phyloP scores from a whole-genome alignment of 1,139 yeast genomes.

The Yamadazyma aaseri region DNA sequence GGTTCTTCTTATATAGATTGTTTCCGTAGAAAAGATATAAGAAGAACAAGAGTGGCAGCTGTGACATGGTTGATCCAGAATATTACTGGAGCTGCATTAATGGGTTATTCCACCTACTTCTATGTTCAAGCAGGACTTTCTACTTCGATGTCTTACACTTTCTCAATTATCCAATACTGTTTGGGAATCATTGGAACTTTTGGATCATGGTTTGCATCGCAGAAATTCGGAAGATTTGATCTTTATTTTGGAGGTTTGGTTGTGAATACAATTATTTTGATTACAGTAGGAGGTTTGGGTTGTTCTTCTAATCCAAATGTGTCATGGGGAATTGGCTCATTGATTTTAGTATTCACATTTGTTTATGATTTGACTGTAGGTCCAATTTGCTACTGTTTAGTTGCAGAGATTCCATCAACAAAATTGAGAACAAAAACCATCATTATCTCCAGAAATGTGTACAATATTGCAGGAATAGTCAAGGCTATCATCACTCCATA shows the following conservation, averaged over 20 bases:
- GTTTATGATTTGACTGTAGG: slow-evolving; percentile 56
- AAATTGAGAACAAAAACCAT: slow-evolving; percentile 56
- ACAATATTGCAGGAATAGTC: slow-evolving; percentile 44
- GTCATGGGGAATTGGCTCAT: slow-evolving; percentile 48
- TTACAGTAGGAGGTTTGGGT: slow-evolving; percentile 43
- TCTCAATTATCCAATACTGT: slow-evolving; percentile 44
- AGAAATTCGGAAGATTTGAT: slow-evolving; percentile 48
- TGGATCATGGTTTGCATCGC: slow-evolving; percentile 50
- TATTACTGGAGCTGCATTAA: slow-evolving; percentile 51
- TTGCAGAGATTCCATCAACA: slow-evolving; percentile 57
- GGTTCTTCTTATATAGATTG: slow-evolving; percentile 44
- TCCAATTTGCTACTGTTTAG: slow-evolving; percentile 56
- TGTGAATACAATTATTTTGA: slow-evolving; percentile 33
- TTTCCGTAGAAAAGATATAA: slow-evolving; percentile 48
- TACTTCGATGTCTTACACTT: slow-evolving; percentile 40
- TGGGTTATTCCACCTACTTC: slow-evolving; percentile 57
- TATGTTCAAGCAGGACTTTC: slow-evolving; percentile 51
- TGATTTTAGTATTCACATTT: slow-evolving; percentile 47
- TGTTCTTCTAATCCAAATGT: slow-evolving; percentile 21
- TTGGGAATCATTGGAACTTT: slow-evolving; percentile 53
- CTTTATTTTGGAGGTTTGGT: slow-evolving; percentile 46
- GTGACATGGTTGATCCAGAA: slow-evolving; percentile 50
- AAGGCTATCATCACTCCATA: slow-evolving; percentile 50
- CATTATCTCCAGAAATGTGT: slow-evolving; percentile 52
- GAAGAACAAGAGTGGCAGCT: slow-evolving; percentile 57